Percentiles rank a stretch among this genome's conserved stretches.
These are phyloP conservation scores for Penicillium sp. DNA, from an alignment of 2,329 filamentous ascomycete species.

Conservation along the genomic window DNA sequence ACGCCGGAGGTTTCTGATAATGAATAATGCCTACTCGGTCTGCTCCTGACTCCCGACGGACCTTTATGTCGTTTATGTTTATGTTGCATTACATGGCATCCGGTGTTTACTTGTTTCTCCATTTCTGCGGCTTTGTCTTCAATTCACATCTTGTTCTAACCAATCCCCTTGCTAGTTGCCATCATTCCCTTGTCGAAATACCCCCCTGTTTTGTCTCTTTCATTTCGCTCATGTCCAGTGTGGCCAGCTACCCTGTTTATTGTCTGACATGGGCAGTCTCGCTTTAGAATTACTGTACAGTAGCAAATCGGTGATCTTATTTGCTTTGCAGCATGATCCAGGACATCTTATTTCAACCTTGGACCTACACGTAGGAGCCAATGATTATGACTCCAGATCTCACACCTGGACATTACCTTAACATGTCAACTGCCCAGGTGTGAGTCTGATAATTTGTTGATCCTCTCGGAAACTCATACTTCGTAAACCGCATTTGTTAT, in stretches of 20 bases:
- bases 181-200: constrained; percentile 17
- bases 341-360: background rate
- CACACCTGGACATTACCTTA: too few species aligned
- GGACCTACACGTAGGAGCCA: background rate
- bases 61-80: constrained; percentile 16
- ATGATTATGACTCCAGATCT: background rate
- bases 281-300: constrained; percentile 36
- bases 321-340: background rate
- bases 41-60: background rate
- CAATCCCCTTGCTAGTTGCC: constrained; percentile 1
- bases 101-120: constrained; percentile 21
- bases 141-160: constrained; percentile 1
- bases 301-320: constrained; percentile 20
- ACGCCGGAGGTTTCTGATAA: constrained; percentile 34
- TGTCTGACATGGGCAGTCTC: constrained; percentile 12
- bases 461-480: too few species aligned
- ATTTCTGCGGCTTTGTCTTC: constrained; percentile 10
- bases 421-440: too few species aligned
- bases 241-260: constrained; percentile 15
- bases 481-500: too few species aligned
- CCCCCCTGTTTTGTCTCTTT: constrained; percentile 19
- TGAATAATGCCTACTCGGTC: constrained; percentile 25
- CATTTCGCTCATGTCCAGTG: constrained; percentile 16
- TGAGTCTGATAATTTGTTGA: too few species aligned
- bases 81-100: constrained; percentile 27